Percentiles rank a stretch among this genome's conserved stretches.
These are phyloP conservation scores for Rhizopus microsporus DNA, from an alignment of 371 early-diverging fungal species.

Conservation along the genomic window DNA sequence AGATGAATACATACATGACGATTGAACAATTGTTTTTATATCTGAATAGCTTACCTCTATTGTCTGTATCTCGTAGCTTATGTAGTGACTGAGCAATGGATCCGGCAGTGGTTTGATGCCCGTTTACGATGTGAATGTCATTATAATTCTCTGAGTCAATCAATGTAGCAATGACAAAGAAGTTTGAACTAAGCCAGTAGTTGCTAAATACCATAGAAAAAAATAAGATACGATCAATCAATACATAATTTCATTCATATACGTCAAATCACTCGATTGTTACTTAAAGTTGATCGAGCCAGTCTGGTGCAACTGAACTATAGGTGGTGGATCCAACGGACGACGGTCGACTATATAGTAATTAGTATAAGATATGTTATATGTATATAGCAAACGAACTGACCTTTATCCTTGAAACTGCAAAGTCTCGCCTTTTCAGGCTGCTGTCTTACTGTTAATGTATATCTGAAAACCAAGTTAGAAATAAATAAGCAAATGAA, in stretches of 20 bases:
- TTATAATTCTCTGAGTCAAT: slow-evolving; percentile 22
- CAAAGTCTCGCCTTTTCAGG: slow-evolving; percentile 57
- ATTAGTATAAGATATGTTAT: slow-evolving; percentile 7
- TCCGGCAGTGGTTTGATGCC: slow-evolving; percentile 45
- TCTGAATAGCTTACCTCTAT: slow-evolving; percentile 28
- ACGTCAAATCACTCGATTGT: slow-evolving; percentile 15
- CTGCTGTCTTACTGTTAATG: slow-evolving; percentile 49
- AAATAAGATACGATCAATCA: background rate
- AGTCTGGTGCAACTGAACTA: slow-evolving; percentile 38
- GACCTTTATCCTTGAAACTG: slow-evolving; percentile 59
- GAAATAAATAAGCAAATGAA: background rate
- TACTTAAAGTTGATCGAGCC: slow-evolving; percentile 23
- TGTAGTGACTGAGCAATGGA: slow-evolving; percentile 49
- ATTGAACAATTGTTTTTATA: background rate
- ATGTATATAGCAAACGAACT: background rate
- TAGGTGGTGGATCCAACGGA: slow-evolving; percentile 56
- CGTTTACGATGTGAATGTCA: slow-evolving; percentile 35
- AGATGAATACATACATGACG: background rate
- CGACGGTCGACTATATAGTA: slow-evolving; percentile 43
- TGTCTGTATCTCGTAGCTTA: slow-evolving; percentile 45
- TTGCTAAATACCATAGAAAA: slow-evolving; percentile 14
- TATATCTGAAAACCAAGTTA: slow-evolving; percentile 11
- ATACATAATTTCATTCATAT: background rate
- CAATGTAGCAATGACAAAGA: slow-evolving; percentile 46
- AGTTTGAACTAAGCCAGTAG: slow-evolving; percentile 38